phyloP scores from a whole-genome alignment of 2,329 filamentous ascomycete genomes.

The Mycosphaerelloides madeirae region DNA sequence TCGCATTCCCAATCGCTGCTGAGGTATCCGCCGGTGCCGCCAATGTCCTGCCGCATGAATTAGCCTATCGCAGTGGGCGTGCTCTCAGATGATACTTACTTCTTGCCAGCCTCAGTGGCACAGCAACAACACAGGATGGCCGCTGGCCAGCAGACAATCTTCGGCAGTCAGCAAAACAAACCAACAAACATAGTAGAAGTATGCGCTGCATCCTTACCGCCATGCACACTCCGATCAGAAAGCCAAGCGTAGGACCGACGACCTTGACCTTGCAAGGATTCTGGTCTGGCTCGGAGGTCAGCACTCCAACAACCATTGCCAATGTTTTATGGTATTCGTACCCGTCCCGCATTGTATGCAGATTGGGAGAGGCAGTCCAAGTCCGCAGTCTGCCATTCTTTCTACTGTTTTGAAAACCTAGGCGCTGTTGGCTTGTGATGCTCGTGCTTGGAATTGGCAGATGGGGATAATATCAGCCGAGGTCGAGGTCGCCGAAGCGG shows the following conservation, averaged over 20 bases:
- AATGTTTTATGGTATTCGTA: not conserved
- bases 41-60: constrained; percentile 18
- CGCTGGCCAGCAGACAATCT: constrained; percentile 37
- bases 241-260: constrained; percentile 36
- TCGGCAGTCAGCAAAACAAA: not conserved
- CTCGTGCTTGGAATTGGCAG: too few species aligned
- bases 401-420: not conserved
- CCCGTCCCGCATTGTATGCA: constrained; percentile 36
- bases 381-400: constrained; percentile 22
- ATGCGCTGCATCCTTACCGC: constrained; percentile 20
- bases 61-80: not conserved
- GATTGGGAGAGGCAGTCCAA: constrained; percentile 28
- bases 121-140: constrained; percentile 36
- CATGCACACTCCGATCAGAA: constrained; percentile 30
- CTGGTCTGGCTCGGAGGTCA: constrained; percentile 20
- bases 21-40: constrained; percentile 32
- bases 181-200: not conserved
- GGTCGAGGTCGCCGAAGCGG: too few species aligned
- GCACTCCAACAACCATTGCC: not conserved
- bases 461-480: too few species aligned
- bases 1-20: constrained; percentile 28
- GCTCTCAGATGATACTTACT: constrained; percentile 7
- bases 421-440: too few species aligned
- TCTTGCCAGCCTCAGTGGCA: constrained; percentile 34
- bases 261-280: constrained; percentile 37